Conservation (phyloP, 306 rosid species). For the Prunus mira region DNA sequence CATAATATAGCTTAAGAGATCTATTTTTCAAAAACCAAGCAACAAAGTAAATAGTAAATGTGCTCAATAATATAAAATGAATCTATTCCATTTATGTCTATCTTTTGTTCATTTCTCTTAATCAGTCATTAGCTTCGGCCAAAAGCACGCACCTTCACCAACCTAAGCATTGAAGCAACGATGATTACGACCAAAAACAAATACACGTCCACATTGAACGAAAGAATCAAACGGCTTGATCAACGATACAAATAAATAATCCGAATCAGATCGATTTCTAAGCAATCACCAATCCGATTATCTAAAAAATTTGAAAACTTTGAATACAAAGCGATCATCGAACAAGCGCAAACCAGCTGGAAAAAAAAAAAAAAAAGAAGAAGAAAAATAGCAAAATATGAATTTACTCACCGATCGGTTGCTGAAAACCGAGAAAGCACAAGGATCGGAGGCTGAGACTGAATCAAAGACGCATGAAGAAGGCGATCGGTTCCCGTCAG, state of each 20-base stretch:
- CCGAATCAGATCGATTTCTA: constrained; percentile 6
- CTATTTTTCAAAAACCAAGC: constrained; percentile 20
- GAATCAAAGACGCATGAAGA: background rate
- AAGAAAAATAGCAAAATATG: constrained; percentile 6
- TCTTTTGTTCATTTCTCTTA: constrained; percentile 12
- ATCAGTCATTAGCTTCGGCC: constrained; percentile 1
- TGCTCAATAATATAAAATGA: constrained; percentile 19
- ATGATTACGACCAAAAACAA: constrained; percentile 13
- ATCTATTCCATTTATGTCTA: constrained; percentile 22
- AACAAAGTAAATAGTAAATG: constrained; percentile 40
- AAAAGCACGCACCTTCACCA: constrained; percentile 17
- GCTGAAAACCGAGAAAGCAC: constrained; percentile 12
- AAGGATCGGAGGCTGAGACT: constrained; percentile 37
- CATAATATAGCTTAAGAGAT: constrained; percentile 19
- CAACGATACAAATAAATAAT: constrained; percentile 14
- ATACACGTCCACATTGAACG: background rate
- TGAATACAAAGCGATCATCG: constrained; percentile 12
- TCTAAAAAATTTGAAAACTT: background rate
- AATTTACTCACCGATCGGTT: constrained; percentile 52
- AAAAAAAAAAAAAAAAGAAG: background rate
- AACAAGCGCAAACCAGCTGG: background rate
- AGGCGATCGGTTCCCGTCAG: constrained; percentile 28
- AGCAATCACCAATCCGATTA: constrained; percentile 41
- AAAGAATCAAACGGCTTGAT: constrained; percentile 13
- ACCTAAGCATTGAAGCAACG: background rate